Evolutionary conservation across 108 stramenopile genomes (phyloP).

Genomic region (Fistulifera pelliculosa): DNA sequence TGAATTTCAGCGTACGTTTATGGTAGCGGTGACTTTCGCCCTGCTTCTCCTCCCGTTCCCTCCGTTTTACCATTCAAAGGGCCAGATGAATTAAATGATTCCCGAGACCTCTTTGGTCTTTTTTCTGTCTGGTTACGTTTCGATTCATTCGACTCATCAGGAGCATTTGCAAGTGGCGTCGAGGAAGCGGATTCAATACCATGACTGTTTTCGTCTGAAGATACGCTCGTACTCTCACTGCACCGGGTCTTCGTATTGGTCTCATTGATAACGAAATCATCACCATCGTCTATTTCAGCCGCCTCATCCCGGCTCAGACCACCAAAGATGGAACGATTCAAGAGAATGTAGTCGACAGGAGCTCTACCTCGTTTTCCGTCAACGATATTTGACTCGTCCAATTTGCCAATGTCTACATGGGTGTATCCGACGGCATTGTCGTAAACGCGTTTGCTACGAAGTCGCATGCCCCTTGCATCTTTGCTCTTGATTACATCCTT

Average conservation of each 20-base stretch:
- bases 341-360: conserved; percentile 59
- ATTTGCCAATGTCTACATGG: conserved; percentile 16
- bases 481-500: neutral
- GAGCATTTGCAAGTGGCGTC: no score
- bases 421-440: neutral
- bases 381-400: conserved; percentile 72
- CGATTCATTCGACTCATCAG: no score
- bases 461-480: conserved; percentile 18
- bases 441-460: neutral
- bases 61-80: no score
- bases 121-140: no score
- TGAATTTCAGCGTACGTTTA: no score
- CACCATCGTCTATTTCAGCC: conserved; percentile 35
- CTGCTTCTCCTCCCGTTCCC: no score
- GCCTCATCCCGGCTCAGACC: conserved; percentile 44
- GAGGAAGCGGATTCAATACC: no score
- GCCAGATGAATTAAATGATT: no score
- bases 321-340: conserved; percentile 79
- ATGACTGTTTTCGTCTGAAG: no score
- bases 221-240: neutral
- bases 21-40: no score
- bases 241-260: neutral
- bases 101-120: no score
- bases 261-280: conserved; percentile 15
- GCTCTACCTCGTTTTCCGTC: conserved; percentile 63